A percentile compares a stretch with the other conserved stretches of the same genome.
These are phyloP conservation scores for Solanum pimpinellifolium DNA, from an alignment of 257 asterid species.

Conservation along the genomic window DNA sequence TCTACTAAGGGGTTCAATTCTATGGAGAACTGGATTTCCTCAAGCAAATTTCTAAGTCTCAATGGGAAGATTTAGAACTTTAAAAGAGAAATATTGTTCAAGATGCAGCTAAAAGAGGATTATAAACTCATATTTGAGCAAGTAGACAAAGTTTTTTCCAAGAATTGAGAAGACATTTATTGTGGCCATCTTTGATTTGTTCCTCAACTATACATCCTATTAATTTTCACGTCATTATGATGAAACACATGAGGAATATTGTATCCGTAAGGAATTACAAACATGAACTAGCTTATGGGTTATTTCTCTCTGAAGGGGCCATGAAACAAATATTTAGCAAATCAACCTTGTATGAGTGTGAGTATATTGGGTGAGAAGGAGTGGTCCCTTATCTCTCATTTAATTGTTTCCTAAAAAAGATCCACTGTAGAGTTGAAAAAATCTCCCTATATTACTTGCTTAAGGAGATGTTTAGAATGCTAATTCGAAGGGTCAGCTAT, in stretches of 20 bases:
- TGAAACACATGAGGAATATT: neutral
- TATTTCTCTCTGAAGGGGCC: neutral
- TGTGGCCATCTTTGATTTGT: neutral
- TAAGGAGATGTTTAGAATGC: neutral
- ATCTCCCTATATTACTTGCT: neutral
- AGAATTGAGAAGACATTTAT: neutral
- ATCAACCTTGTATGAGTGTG: neutral
- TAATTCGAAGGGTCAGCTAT: too few species aligned
- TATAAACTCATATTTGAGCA: neutral
- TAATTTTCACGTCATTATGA: neutral
- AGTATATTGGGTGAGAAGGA: neutral
- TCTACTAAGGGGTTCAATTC: neutral
- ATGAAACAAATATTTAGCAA: too few species aligned
- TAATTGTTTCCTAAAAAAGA: neutral
- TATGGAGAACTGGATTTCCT: neutral
- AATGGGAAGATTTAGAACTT: neutral
- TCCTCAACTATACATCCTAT: neutral
- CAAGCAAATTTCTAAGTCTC: too few species aligned
- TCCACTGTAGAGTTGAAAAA: neutral
- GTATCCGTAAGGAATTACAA: neutral
- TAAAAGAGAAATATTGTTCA: neutral
- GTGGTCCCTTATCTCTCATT: neutral
- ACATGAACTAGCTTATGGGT: neutral
- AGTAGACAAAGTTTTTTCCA: neutral
- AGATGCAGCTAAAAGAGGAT: neutral